Evolutionary conservation across 2,329 filamentous ascomycete species (phyloP).

Genomic region (Nothopassalora personata): DNA sequence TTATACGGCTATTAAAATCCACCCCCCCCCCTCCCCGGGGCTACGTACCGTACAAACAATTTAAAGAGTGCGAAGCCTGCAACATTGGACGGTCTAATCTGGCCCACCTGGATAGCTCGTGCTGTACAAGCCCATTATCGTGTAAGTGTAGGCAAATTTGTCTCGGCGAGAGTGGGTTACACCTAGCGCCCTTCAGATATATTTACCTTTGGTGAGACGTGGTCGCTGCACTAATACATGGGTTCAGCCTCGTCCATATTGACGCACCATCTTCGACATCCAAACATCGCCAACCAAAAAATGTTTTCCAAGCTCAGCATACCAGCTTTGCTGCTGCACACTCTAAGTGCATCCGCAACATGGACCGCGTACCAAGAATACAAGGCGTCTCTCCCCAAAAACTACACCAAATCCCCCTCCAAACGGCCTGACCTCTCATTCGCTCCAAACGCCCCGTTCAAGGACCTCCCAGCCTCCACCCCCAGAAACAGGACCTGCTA

Average conservation of each 20-base stretch:
- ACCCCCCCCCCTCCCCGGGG: no score
- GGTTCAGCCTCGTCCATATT: background rate
- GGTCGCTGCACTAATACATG: background rate
- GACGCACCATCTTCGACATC: background rate
- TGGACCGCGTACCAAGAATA: constrained; percentile 30
- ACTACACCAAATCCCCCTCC: constrained; percentile 20
- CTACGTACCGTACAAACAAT: no score
- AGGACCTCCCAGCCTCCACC: constrained; percentile 33
- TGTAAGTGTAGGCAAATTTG: no score
- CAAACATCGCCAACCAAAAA: no score
- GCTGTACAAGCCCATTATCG: no score
- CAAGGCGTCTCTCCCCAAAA: constrained; percentile 16
- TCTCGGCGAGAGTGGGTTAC: no score
- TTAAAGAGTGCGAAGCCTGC: no score
- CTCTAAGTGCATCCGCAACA: constrained; percentile 21
- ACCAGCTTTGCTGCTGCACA: constrained; percentile 7
- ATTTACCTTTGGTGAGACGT: background rate
- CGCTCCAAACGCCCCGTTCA: constrained; percentile 34
- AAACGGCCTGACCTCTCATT: constrained; percentile 32
- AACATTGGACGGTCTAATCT: no score
- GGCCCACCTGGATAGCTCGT: no score
- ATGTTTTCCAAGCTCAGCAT: background rate
- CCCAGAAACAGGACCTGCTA: constrained; percentile 35
- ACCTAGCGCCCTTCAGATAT: no score
- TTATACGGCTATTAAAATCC: no score